Base-by-base conservation (phyloP, 2,329 filamentous ascomycete genomes). In the Pseudogymnoascus sp. region DNA sequence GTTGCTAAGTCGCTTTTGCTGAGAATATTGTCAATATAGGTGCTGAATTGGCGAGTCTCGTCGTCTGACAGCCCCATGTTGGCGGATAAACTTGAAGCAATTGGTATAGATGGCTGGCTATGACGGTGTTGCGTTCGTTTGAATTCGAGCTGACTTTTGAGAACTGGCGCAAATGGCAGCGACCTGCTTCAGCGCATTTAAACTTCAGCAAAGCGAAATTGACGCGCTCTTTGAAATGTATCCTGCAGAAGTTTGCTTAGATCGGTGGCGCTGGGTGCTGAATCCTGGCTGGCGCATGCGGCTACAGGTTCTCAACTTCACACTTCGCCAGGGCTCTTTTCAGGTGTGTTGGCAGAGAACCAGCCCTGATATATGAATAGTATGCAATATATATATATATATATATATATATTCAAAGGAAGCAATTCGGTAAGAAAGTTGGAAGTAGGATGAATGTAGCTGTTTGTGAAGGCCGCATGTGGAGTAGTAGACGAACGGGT, bases 11-110 rank as follows among this genome's bases (percentile, higher is more conserved):
- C 72, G 48, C 71, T 69, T 6, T 65, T 64, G 9, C 63, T 67
- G 5, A 77, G 71, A 55, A 77, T 76, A 17, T 63, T 68, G 63
- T 77, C 75, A 62, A 77, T 75, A 55, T 76, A 71, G n/a, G 68
- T 68, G 27, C 69, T 72, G 64, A 72, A 76, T 62, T 73, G 69
- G 17, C 69, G 66, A 12, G 27, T 55, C 61, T 74, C 68, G 35
- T 69, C 67, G 35, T 68, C 66, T 33, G 67, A 63, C 61, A 59
- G 35, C 21, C 38, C 58, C 58, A 59, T 59, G 35, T 59, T 55
- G 29, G 29, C 48, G 29, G 48, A 55, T 55, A 17, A 33, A 55
- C 13, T 17, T 33, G 48, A 55, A 29, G 48, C 29, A 55, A 55
- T 21, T 21, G 21, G 21, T 2, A 21, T 21, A 21, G 21, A 21